Evolutionary conservation across 75 land plant genomes (phyloP), one percentile per base, ranked within the genome.

Genomic region (Pinus albicaulis): DNA sequence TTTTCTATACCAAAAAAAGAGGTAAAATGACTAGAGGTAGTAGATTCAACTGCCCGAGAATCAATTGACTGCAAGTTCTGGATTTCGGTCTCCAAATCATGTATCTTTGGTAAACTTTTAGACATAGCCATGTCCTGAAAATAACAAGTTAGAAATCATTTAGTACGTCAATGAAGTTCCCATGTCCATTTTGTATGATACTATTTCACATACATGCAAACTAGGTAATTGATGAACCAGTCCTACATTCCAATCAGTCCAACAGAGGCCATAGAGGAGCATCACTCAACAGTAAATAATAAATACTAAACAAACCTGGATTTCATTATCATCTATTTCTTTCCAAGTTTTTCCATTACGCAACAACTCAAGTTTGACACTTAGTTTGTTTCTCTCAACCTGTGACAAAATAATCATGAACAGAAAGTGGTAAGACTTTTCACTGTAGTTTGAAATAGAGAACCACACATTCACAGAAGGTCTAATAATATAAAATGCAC

Each of bases 331-430:
- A 28, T 83, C 87, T 14, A 74, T n/a, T 56, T 85, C 88, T 58
- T 76, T 76, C 56, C 77, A 56, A 5, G 79, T 60, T 64, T 84
- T 84, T 56, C 88, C 88, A 69, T 56, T 59, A 63, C 78, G 74
- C 16, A 85, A 66, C 60, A 77, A 74, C 34, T 86, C 82, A 78
- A 86, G 77, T 60, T 84, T 85, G 57, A 80, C 73, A 52, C 73
- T 77, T 38, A 84, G 59, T 73, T 80, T 85, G 56, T 81, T 83
- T 36, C 87, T 79, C 48, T 86, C 87, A 16, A 81, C 80, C 88
- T 86, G 72, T 56, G 34, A 22, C 55, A 76, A 65, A 72, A 55
- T 72, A 17, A 71, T 59, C 48, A 72, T 38, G 58, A 59, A 79
- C 56, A 41, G 71, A 13, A 53, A 31, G 20, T 25, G 25, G 31